phyloP scores from a whole-genome alignment of 306 rosid genomes.

The Dryas octopetala region DNA sequence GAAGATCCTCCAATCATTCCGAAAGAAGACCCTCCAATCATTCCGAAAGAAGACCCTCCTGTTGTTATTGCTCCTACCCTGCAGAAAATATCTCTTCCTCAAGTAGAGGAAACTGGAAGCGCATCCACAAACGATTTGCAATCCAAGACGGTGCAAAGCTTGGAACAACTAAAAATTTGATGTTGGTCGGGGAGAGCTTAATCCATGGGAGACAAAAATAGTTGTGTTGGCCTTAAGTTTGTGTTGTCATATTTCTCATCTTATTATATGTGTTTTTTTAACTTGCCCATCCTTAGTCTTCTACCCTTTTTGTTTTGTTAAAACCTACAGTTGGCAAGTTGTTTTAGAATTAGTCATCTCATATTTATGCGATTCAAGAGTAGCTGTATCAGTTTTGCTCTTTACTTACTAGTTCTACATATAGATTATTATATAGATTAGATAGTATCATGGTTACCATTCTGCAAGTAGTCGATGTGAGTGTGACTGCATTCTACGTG shows the following conservation, averaged over 20 bases:
- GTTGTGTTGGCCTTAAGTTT: slow-evolving; percentile 48
- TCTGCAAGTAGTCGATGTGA: background rate
- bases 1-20: slow-evolving; percentile 31
- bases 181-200: slow-evolving; percentile 27
- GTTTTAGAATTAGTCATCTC: slow-evolving; percentile 56
- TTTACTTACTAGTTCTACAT: slow-evolving; percentile 14
- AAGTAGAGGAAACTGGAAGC: slow-evolving; percentile 37
- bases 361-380: slow-evolving; percentile 48
- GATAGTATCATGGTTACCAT: no score
- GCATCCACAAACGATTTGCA: slow-evolving; percentile 33
- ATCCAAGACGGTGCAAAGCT: slow-evolving; percentile 46
- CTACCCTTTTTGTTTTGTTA: slow-evolving; percentile 48
- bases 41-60: slow-evolving; percentile 26
- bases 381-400: slow-evolving; percentile 38
- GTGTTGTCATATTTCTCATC: slow-evolving; percentile 41
- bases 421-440: no score
- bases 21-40: slow-evolving; percentile 45
- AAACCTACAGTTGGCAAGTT: slow-evolving; percentile 62
- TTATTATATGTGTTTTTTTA: slow-evolving; percentile 46
- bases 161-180: slow-evolving; percentile 75
- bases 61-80: slow-evolving; percentile 18
- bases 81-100: slow-evolving; percentile 36
- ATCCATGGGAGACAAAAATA: slow-evolving; percentile 44
- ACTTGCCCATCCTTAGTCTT: slow-evolving; percentile 29
- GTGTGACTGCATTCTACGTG: background rate